Evolutionary conservation across 2,329 filamentous ascomycete species (phyloP), one percentile per base, ranked within the genome.

Genomic region (Lasiodiplodia theobromae): DNA sequence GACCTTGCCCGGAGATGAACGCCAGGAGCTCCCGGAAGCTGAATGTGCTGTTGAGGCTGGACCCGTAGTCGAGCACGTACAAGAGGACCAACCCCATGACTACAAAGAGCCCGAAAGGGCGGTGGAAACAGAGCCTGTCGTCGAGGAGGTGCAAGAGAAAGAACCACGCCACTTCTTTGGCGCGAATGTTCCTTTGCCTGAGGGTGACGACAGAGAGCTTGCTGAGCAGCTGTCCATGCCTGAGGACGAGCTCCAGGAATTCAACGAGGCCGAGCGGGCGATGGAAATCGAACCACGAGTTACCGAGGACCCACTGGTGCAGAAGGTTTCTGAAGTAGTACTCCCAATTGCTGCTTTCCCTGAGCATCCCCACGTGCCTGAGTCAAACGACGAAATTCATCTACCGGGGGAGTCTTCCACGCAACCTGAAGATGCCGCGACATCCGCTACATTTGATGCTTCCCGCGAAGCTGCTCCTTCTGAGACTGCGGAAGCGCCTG

Each of bases 71-170:
- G 2, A 66, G 37, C 12, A 57, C 37, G 23, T 16, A 6, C 25
- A 56, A 49, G 23, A 47, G 10, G 7, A 47, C 0, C 44, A 47
- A n/a, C 44, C 10, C 8, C 44, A 47, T 18, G 44, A 21, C n/a
- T 21, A 18, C n/a, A 21, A 47, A 0, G n/a, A 47, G 3, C 18
- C 44, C 11, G 44, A 18, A 21, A 18, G 44, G 44, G 44, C 5
- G 7, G 7, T 47, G 18, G 44, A 47, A 21, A 11, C 44, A 6
- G 8, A 47, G 8, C 0, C 44, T 2, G 7, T 3, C 44, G 16
- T 47, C 16, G 37, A 57, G 21, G 40, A 66, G 49, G 37, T 34
- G 18, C 52, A 66, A 49, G 57, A 47, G 7, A 28, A 23, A 28
- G 23, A 49, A n/a, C 21, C 18, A n/a, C 18, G 11, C 44, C 8